Base-by-base conservation (phyloP, 768 basidiomycete species). In the Tephrocybe sp. region DNA sequence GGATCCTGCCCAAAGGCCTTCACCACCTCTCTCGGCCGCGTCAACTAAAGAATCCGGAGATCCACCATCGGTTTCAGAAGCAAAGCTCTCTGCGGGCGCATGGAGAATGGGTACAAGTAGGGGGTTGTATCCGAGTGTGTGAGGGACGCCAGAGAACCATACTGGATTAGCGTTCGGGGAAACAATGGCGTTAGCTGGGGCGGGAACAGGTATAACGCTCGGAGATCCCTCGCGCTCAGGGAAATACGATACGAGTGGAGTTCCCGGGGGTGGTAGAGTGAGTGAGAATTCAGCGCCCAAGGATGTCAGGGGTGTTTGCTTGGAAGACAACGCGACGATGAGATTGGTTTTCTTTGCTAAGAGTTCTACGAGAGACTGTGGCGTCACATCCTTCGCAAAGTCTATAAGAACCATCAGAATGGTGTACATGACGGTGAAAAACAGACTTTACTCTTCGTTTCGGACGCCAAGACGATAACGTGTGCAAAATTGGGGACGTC, bases 281-380 rank as follows among this genome's bases (percentile, higher is more conserved):
- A 98, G 77, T 30, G 89, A 89, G 75, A 98, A 98, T 72, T 99
- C 97, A 41, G 91, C 67, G 0, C 93, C 91, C 47, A 96, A 80
- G 11, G 87, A 81, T 11, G 83, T 76, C 9, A 95, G 72, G 34
- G 89, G 73, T 2, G 84, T 85, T 69, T 87, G 80, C 70, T 80
- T 86, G 58, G 87, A 73, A 1, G 90, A 87, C 51, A 96, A 79
- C 2, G 87, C 82, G 57, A 97, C 70, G 56, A 99, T 80, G 48
- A 98, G 73, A 73, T 98, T 97, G 47, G 89, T 84, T 53, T 82
- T 76, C 52, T 78, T 77, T 22, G 82, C 73, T 25, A 92, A 72
- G 43, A 93, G 81, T 21, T 76, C 66, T 31, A 93, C 80, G 22
- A 98, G 75, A 11, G 85, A 78, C 64, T 96, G 90, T 1, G 89